These are phyloP conservation scores for Inosperma sp. DNA, from an alignment of 768 basidiomycete species.

Conservation along the genomic window DNA sequence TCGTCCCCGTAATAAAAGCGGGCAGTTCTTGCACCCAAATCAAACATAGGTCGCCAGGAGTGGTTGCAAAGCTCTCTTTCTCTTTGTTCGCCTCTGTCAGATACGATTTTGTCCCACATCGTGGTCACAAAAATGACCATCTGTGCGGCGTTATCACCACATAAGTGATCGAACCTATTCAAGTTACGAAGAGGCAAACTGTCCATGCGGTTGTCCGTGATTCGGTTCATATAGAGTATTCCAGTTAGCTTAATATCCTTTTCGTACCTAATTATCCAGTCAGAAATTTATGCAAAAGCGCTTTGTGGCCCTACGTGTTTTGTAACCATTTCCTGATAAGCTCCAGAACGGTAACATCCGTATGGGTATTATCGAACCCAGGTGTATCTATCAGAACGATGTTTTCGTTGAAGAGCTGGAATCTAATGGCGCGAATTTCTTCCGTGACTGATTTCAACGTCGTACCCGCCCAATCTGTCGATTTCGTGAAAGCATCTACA, in stretches of 20 bases:
- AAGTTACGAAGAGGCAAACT: conserved; percentile 41
- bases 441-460: too few species aligned
- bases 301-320: too few species aligned
- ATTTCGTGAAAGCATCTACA: too few species aligned
- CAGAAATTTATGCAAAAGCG: background rate
- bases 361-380: too few species aligned
- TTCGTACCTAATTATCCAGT: background rate
- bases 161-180: conserved; percentile 43
- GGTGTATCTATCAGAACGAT: too few species aligned
- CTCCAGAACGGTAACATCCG: too few species aligned
- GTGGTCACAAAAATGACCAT: conserved; percentile 49
- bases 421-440: too few species aligned
- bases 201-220: conserved; percentile 37
- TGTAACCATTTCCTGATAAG: too few species aligned
- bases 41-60: conserved; percentile 15
- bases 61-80: conserved; percentile 15
- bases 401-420: too few species aligned
- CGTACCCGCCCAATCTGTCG: too few species aligned
- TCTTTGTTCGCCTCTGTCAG: conserved; percentile 18
- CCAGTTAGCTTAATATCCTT: conserved; percentile 21
- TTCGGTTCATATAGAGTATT: conserved; percentile 43
- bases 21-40: conserved; percentile 5
- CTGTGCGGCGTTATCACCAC: conserved; percentile 36
- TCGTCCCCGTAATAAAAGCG: conserved; percentile 11
- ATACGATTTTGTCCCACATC: conserved; percentile 37